These are phyloP conservation scores for Populus hybrid DNA, from an alignment of 441 rosid genomes.

Conservation along the genomic window DNA sequence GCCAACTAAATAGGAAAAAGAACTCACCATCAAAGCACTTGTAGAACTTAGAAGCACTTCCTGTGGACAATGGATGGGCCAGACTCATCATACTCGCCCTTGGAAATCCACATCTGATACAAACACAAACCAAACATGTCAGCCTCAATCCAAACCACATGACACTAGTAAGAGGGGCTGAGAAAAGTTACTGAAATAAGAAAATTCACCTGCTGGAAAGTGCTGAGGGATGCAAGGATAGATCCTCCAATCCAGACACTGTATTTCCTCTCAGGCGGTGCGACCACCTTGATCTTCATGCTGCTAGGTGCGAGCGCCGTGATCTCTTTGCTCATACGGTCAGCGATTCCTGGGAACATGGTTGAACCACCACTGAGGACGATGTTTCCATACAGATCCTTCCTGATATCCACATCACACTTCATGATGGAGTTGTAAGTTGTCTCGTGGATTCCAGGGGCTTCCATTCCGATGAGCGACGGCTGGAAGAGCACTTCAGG, in stretches of 20 bases:
- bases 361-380: slow-evolving; percentile 87
- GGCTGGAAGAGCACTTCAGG: slow-evolving; percentile 93
- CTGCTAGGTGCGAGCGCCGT: slow-evolving; percentile 81
- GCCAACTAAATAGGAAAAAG: slow-evolving; percentile 34
- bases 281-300: slow-evolving; percentile 81
- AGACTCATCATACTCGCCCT: slow-evolving; percentile 59
- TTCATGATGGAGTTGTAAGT: slow-evolving; percentile 86
- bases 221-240: slow-evolving; percentile 83
- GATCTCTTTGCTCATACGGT: slow-evolving; percentile 86
- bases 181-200: background rate
- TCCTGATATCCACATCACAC: slow-evolving; percentile 86
- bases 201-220: slow-evolving; percentile 77
- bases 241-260: slow-evolving; percentile 93
- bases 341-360: slow-evolving; percentile 82
- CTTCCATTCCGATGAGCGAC: slow-evolving; percentile 83
- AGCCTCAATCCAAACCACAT: background rate
- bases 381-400: slow-evolving; percentile 76
- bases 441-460: slow-evolving; percentile 83
- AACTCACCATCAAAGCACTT: slow-evolving; percentile 40
- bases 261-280: slow-evolving; percentile 84
- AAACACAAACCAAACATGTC: slow-evolving; percentile 6
- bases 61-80: slow-evolving; percentile 73
- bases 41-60: slow-evolving; percentile 56
- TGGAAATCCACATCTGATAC: slow-evolving; percentile 62
- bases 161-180: too few species aligned